A percentile compares a stretch with the other conserved stretches of the same genome.
phyloP scores from a whole-genome alignment of 495 filamentous ascomycete species.

The Penicillium desertorum region DNA sequence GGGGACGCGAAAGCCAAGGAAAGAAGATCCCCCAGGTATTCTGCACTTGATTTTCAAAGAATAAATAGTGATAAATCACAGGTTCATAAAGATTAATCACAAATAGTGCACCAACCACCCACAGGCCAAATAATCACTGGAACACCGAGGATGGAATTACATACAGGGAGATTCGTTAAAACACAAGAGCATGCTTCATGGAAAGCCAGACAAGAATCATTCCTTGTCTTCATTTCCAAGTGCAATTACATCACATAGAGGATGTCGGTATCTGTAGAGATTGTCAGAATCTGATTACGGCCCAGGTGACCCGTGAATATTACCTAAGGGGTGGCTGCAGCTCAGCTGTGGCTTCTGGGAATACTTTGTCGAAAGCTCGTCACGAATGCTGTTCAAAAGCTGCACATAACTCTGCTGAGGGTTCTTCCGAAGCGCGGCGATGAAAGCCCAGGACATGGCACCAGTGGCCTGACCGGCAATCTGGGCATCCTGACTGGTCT shows the following conservation, averaged over 20 bases:
- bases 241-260: slow-evolving; percentile 62
- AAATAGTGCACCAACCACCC: slow-evolving; percentile 16
- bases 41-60: neutral
- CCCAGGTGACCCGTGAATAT: slow-evolving; percentile 22
- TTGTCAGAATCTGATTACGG: slow-evolving; percentile 17
- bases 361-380: slow-evolving; percentile 86
- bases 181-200: slow-evolving; percentile 13
- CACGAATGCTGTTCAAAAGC: slow-evolving; percentile 90
- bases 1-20: too few species aligned
- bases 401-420: slow-evolving; percentile 98
- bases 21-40: neutral
- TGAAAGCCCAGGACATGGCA: slow-evolving; percentile 98
- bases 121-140: slow-evolving; percentile 7
- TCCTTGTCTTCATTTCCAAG: slow-evolving; percentile 4
- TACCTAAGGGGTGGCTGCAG: slow-evolving; percentile 95
- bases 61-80: slow-evolving; percentile 9
- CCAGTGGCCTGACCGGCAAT: slow-evolving; percentile 85
- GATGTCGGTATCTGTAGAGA: slow-evolving; percentile 56
- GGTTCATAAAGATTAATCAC: slow-evolving; percentile 21
- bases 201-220: neutral
- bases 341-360: slow-evolving; percentile 95
- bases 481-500: slow-evolving; percentile 71
- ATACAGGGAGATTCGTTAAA: slow-evolving; percentile 23
- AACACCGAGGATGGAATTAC: slow-evolving; percentile 26
- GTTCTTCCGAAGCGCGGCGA: slow-evolving; percentile 90